Conservation (phyloP, 2,329 filamentous ascomycete species). For the Hymenoscyphus infarciens region DNA sequence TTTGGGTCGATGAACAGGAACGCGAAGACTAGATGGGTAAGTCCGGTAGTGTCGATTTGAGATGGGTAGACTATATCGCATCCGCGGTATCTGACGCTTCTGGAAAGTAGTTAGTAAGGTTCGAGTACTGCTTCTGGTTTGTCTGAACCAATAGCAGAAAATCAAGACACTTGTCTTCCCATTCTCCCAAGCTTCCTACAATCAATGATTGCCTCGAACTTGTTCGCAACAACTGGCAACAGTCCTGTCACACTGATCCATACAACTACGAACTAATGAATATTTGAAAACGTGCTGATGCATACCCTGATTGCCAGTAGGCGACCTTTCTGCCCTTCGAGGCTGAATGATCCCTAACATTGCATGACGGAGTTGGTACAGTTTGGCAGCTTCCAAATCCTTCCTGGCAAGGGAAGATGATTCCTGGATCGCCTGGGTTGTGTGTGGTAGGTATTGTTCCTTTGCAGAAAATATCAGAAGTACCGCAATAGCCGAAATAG, state of each 20-base stretch:
- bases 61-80: conserved; percentile 36
- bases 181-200: background rate
- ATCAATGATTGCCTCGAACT: background rate
- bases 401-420: conserved; percentile 32
- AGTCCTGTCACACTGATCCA: too few species aligned
- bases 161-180: background rate
- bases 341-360: conserved; percentile 22
- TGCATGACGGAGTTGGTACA: conserved; percentile 29
- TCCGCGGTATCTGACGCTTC: conserved; percentile 14
- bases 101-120: conserved; percentile 16
- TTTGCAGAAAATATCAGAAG: conserved; percentile 14
- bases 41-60: conserved; percentile 34
- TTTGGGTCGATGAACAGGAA: conserved; percentile 42
- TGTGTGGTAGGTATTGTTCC: conserved; percentile 5
- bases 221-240: background rate
- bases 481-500: conserved; percentile 10
- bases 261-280: background rate
- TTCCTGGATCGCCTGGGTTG: background rate
- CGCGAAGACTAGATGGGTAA: conserved; percentile 39
- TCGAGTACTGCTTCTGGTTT: background rate
- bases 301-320: conserved; percentile 37
- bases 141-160: background rate
- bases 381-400: conserved; percentile 37
- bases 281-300: conserved; percentile 18
- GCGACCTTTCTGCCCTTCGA: conserved; percentile 34